A percentile compares a stretch with the other conserved stretches of the same genome.
Evolutionary conservation across 2,329 filamentous ascomycete genomes (phyloP).

Genomic region (Apiospora sp.): DNA sequence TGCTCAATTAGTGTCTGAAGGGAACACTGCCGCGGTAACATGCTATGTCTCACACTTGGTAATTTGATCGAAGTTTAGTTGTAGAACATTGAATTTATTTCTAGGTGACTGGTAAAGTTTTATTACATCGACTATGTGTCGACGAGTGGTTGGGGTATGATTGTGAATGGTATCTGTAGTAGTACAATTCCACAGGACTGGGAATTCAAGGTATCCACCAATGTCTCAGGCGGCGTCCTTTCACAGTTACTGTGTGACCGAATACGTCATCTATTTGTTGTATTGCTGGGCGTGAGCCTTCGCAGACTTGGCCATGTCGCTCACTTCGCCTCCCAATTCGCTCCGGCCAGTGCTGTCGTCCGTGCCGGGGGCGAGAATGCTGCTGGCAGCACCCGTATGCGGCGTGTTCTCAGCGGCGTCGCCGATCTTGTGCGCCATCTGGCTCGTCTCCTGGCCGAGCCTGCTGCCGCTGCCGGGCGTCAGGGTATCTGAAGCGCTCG

Average conservation of each 20-base stretch:
- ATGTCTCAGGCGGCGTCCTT: neutral
- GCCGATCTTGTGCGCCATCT: neutral
- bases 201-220: neutral
- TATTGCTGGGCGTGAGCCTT: conserved; percentile 3
- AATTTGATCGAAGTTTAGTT: neutral
- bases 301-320: neutral
- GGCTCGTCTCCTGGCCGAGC: conserved; percentile 20
- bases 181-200: neutral
- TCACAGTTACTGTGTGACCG: neutral
- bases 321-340: neutral
- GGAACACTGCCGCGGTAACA: neutral
- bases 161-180: neutral
- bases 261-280: neutral
- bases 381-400: neutral
- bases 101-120: neutral
- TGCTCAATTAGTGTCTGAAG: no score
- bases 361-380: neutral
- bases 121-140: neutral
- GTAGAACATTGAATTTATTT: neutral
- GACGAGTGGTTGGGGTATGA: neutral
- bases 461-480: neutral
- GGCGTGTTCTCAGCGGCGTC: neutral
- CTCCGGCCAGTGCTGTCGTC: neutral
- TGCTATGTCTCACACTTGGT: neutral
- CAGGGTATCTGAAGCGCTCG: conserved; percentile 6